Evolutionary conservation across 257 asterid genomes (phyloP), one percentile per base, ranked within the genome.

Genomic region (Primulina eburnea): DNA sequence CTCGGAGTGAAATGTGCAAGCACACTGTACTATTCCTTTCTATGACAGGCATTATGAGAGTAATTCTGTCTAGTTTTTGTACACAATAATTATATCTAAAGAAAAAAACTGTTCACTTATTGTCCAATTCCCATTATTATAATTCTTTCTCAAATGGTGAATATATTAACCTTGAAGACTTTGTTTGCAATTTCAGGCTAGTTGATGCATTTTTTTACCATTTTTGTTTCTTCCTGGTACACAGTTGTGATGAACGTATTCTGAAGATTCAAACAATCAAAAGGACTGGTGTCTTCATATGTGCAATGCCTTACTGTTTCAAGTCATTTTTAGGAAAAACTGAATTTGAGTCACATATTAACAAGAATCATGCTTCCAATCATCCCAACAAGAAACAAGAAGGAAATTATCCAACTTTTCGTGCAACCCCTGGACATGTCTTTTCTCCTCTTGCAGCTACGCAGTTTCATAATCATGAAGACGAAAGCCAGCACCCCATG

Each of bases 221-320:
- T 47, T 16, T 47, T 47, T 16, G 20, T 21, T 59, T 69, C 70
- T 71, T 76, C 75, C 72, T 55, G 62, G 18, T 73, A 30, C 56
- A 21, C 88, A 91, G 99, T 71, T 94, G 99, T 67, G 88, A 88
- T 35, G 96, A 82, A 40, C 97, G 99, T 68, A 77, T 89, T 81
- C 96, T 89, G 59, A 94, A 88, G 90, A 94, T 94, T 72, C 98
- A 94, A 75, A 91, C 99, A 30, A 91, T 94, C 67, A 89, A 94
- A 85, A 79, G 86, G 93, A 84, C 87, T 89, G 97, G 96, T 60
- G 83, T 94, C 70, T 81, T 80, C 64, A 50, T 94, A 40, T 91
- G 99, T 65, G 99, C 96, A 24, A 96, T 97, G 53, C 97, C 99
- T 33, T 95, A 85, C 76, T 91, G 98, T 73, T 83, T 89, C 80